Percentiles rank a stretch among this genome's conserved stretches.
These are phyloP conservation scores for Arachis stenosperma DNA, from an alignment of 306 rosid species.

Conservation along the genomic window DNA sequence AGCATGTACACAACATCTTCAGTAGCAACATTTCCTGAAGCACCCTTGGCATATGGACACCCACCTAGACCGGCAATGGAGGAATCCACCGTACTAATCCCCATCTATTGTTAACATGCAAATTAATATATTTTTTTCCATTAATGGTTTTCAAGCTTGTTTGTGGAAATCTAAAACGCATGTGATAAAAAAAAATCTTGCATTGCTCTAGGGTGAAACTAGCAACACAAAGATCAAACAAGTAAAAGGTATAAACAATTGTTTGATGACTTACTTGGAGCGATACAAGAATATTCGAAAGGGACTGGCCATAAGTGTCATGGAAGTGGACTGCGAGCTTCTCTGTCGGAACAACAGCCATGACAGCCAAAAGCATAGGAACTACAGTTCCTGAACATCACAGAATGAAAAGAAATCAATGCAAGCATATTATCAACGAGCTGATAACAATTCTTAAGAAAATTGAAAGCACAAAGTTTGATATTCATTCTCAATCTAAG, in stretches of 20 bases:
- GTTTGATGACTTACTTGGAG: conserved; percentile 70
- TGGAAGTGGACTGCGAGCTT: conserved; percentile 92
- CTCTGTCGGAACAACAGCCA: conserved; percentile 76
- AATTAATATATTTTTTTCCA: conserved; percentile 11
- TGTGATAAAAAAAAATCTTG: neutral
- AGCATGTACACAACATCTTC: conserved; percentile 98
- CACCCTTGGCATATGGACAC: conserved; percentile 49
- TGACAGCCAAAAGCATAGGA: conserved; percentile 85
- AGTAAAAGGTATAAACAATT: conserved; percentile 22
- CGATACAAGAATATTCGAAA: conserved; percentile 76
- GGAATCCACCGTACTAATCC: conserved; percentile 49
- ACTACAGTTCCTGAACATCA: conserved; percentile 62
- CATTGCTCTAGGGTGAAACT: too few species aligned
- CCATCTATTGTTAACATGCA: conserved; percentile 58
- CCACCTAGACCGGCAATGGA: conserved; percentile 50
- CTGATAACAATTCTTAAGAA: neutral
- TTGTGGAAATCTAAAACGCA: neutral
- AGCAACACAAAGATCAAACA: neutral
- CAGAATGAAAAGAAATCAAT: neutral
- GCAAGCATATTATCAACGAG: conserved; percentile 8
- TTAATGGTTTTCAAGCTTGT: conserved; percentile 14
- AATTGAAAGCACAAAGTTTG: conserved; percentile 12
- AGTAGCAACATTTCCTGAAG: conserved; percentile 71
- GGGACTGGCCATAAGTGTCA: conserved; percentile 91
- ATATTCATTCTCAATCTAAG: conserved; percentile 15